Percentiles rank a stretch among this genome's conserved stretches.
Conservation (phyloP, 2,329 filamentous ascomycete species). For the Rhynchosporium secalis region DNA sequence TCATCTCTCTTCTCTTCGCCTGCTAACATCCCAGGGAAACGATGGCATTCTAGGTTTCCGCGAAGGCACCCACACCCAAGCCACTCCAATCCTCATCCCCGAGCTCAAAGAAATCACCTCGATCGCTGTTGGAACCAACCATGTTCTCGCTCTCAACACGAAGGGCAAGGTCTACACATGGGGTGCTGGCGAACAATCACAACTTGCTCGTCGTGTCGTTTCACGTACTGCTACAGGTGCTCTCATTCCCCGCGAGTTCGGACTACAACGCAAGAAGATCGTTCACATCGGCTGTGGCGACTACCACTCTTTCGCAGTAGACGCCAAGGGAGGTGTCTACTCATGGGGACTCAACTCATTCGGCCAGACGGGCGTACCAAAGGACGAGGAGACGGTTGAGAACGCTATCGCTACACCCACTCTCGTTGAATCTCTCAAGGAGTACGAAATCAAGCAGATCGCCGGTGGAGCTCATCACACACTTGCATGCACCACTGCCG, state of each 20-base stretch:
- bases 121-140: constrained; percentile 57
- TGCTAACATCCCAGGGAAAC: constrained; percentile 50
- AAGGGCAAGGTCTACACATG: constrained; percentile 62
- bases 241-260: constrained; percentile 40
- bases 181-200: constrained; percentile 68
- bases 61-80: constrained; percentile 33
- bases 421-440: constrained; percentile 63
- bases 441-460: constrained; percentile 65
- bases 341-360: constrained; percentile 88
- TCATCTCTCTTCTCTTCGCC: background rate
- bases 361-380: constrained; percentile 71
- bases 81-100: constrained; percentile 52
- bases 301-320: constrained; percentile 79
- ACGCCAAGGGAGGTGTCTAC: constrained; percentile 68
- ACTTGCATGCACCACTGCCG: constrained; percentile 57
- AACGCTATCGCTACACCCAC: constrained; percentile 72
- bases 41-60: constrained; percentile 62
- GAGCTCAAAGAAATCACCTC: constrained; percentile 56
- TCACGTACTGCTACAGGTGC: constrained; percentile 32
- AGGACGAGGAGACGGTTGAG: constrained; percentile 65
- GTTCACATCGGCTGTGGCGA: constrained; percentile 57
- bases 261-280: constrained; percentile 35
- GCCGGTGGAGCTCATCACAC: constrained; percentile 78
- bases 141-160: constrained; percentile 58
- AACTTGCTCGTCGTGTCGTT: constrained; percentile 55